Base-by-base conservation (phyloP, 768 basidiomycete genomes). In the Mycena sanguinolenta region DNA sequence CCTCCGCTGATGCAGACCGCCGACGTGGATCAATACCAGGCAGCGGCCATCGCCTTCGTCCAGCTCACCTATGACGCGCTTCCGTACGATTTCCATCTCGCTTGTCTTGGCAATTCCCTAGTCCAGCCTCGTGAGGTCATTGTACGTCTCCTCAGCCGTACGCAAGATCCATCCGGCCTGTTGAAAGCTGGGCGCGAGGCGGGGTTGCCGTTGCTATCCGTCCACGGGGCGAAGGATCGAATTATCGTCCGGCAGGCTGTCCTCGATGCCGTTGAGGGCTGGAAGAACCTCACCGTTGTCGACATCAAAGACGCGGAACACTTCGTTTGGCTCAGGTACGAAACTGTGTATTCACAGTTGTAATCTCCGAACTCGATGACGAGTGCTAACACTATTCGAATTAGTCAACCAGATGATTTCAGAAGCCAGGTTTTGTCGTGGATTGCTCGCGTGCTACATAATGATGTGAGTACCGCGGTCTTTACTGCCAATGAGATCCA, bases 271-370 rank as follows among this genome's bases (percentile, higher is more conserved):
- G 60, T 76, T 39, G 73, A 71, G 42, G 76, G 69, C 9, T 80
- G 80, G 79, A 73, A 65, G 62, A 70, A 78, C 62, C 58, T 75
- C 59, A 75, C 57, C 23, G 65, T 73, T 16, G 73, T 78, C 8
- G 76, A 75, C 46, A 65, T 82, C 16, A 68, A 72, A 9, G 73
- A 78, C 16, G 77, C 75, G 21, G 80, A 78, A 54, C 82, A 82
- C 63, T 75, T 78, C 60, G 44, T 60, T 46, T 60, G 59, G 59
- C 7, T 60, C 7, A 60, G 59, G 59, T 60, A 60, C 28, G 59
- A 25, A n/a, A 19, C 32, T 34, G 10, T 34, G 32, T 34, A 34
- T 17, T 42, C 23, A 17, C 23, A 9, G 36, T 36, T 58, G 36
- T 25, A 39, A 14, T 42, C 19, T 42, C 19, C 32, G 32, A 39